phyloP scores from a whole-genome alignment of 257 asterid species.

The Nemophila menziesii region DNA sequence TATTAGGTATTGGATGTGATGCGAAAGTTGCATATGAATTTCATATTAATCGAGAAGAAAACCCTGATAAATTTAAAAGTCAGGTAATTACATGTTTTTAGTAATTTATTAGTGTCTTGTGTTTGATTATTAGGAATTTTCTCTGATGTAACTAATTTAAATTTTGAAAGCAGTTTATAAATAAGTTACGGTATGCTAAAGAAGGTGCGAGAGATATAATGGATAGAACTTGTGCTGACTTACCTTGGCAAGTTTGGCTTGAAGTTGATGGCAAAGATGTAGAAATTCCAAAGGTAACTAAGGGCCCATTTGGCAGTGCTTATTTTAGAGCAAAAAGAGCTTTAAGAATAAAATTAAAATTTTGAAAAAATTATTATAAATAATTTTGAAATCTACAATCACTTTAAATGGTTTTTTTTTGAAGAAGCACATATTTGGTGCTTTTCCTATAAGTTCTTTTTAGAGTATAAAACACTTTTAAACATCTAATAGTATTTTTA shows the following conservation, averaged over 20 bases:
- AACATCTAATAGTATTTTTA: no score
- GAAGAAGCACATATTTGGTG: no score
- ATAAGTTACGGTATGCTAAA: constrained; percentile 73
- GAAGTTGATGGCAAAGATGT: constrained; percentile 71
- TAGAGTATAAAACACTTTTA: no score
- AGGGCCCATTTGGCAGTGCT: no score
- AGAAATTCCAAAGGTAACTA: constrained; percentile 62
- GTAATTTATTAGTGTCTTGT: neutral
- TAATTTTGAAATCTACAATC: no score
- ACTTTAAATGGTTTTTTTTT: no score
- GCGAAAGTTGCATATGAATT: constrained; percentile 86
- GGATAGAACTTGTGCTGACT: constrained; percentile 87
- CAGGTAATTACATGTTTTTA: constrained; percentile 28
- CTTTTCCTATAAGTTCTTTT: no score
- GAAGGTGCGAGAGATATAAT: constrained; percentile 88
- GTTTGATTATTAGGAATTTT: constrained; percentile 3
- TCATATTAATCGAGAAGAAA: constrained; percentile 67
- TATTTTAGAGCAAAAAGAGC: no score
- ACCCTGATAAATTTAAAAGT: constrained; percentile 62
- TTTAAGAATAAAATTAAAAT: no score
- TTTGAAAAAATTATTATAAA: no score
- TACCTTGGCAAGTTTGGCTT: constrained; percentile 92
- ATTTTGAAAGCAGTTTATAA: constrained; percentile 46
- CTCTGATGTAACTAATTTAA: constrained; percentile 17
- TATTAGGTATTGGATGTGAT: constrained; percentile 77